A percentile compares a stretch with the other conserved stretches of the same genome.
Conservation (phyloP, 495 filamentous ascomycete genomes). For the Aspergillus haitiensis region DNA sequence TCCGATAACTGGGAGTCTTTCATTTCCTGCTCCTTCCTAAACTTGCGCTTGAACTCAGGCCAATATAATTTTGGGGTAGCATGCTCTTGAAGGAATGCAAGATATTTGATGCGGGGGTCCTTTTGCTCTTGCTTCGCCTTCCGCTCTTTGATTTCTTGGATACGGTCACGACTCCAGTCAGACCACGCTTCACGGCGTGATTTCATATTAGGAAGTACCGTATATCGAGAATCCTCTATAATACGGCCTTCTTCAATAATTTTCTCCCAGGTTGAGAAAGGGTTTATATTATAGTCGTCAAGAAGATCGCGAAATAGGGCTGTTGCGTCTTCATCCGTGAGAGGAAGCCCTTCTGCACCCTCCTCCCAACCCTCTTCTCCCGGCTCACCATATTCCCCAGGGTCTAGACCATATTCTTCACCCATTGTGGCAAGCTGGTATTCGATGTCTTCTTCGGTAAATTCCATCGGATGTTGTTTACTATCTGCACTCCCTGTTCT, state of each 20-base stretch:
- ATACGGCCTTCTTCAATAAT: slow-evolving; percentile 79
- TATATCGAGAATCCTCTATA: slow-evolving; percentile 83
- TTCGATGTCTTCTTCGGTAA: slow-evolving; percentile 92
- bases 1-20: slow-evolving; percentile 71
- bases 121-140: slow-evolving; percentile 76
- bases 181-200: slow-evolving; percentile 77
- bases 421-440: slow-evolving; percentile 88
- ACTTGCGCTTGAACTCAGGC: slow-evolving; percentile 94
- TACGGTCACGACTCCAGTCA: slow-evolving; percentile 73
- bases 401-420: slow-evolving; percentile 69
- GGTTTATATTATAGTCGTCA: slow-evolving; percentile 76
- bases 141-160: slow-evolving; percentile 66
- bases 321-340: slow-evolving; percentile 66
- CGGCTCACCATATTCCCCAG: slow-evolving; percentile 68
- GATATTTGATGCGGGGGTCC: slow-evolving; percentile 81
- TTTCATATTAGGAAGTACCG: slow-evolving; percentile 75
- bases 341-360: slow-evolving; percentile 62
- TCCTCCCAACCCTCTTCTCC: slow-evolving; percentile 68
- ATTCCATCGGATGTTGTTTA: slow-evolving; percentile 70
- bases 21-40: slow-evolving; percentile 78
- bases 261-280: slow-evolving; percentile 90
- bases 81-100: slow-evolving; percentile 75
- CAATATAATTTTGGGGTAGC: slow-evolving; percentile 92
- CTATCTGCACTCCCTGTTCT: slow-evolving; percentile 57
- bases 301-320: slow-evolving; percentile 85